Evolutionary conservation across 192 early-diverging fungal species (phyloP).

Genomic region (Coemansia sp.): DNA sequence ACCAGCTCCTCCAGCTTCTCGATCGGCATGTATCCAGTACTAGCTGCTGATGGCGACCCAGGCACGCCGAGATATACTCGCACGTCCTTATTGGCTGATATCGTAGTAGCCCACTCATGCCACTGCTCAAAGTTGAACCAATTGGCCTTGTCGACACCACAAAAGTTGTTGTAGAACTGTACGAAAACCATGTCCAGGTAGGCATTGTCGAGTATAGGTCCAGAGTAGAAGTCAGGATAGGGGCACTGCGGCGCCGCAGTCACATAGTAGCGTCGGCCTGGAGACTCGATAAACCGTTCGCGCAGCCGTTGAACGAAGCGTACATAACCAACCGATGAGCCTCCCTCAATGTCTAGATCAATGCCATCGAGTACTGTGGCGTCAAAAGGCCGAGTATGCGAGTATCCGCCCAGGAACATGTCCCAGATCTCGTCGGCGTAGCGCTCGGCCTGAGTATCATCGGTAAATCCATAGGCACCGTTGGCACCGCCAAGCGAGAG

Average conservation of each 20-base stretch:
- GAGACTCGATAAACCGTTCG: slow-evolving; percentile 51
- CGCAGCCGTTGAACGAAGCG: slow-evolving; percentile 61
- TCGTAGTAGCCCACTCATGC: slow-evolving; percentile 64
- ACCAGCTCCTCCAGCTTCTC: slow-evolving; percentile 54
- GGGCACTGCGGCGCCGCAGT: slow-evolving; percentile 73
- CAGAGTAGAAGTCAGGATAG: slow-evolving; percentile 66
- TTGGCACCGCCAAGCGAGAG: slow-evolving; percentile 71
- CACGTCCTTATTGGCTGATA: slow-evolving; percentile 59
- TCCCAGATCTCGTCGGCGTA: slow-evolving; percentile 76
- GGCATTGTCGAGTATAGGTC: slow-evolving; percentile 57
- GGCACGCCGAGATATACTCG: slow-evolving; percentile 66
- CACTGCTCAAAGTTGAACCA: slow-evolving; percentile 76
- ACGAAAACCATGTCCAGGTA: slow-evolving; percentile 72
- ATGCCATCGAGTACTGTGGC: slow-evolving; percentile 69
- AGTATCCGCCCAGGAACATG: slow-evolving; percentile 68
- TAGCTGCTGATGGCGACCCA: slow-evolving; percentile 56
- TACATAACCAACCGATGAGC: slow-evolving; percentile 56
- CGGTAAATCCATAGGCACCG: slow-evolving; percentile 62
- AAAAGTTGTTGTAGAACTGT: slow-evolving; percentile 85
- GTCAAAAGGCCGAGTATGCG: slow-evolving; percentile 65
- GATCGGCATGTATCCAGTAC: slow-evolving; percentile 58
- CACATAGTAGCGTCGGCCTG: slow-evolving; percentile 56
- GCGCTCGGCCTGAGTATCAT: slow-evolving; percentile 55
- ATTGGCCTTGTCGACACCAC: slow-evolving; percentile 53
- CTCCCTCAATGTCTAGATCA: slow-evolving; percentile 71